Percentiles rank a stretch among this genome's conserved stretches.
These are phyloP conservation scores for Trametes maxima DNA, from an alignment of 768 basidiomycete genomes.

Conservation along the genomic window DNA sequence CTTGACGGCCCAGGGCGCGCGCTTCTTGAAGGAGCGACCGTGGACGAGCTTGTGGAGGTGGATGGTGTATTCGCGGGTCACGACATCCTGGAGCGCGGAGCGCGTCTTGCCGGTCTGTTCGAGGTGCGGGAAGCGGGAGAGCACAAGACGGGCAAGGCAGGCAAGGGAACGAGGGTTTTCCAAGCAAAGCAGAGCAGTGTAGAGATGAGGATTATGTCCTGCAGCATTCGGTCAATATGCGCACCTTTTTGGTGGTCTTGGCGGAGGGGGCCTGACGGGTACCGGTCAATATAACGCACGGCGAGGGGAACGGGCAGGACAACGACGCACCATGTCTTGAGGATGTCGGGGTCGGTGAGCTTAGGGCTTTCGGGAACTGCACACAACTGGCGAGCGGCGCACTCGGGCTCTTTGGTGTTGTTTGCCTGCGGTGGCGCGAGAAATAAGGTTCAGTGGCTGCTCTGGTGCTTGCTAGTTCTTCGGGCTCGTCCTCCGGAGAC, in stretches of 20 bases:
- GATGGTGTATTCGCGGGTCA: slow-evolving; percentile 98
- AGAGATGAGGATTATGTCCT: slow-evolving; percentile 6
- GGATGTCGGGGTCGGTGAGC: slow-evolving; percentile 60
- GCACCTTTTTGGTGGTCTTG: slow-evolving; percentile 59
- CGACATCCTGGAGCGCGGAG: slow-evolving; percentile 97
- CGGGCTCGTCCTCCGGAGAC: slow-evolving; percentile 29
- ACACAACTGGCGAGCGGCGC: slow-evolving; percentile 19
- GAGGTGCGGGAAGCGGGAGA: slow-evolving; percentile 2
- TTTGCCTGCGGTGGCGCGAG: slow-evolving; percentile 42
- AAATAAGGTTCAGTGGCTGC: slow-evolving; percentile 64
- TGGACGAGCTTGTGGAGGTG: slow-evolving; percentile 95
- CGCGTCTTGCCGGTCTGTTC: slow-evolving; percentile 84
- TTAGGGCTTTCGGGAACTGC: slow-evolving; percentile 42
- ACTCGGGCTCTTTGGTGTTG: slow-evolving; percentile 34
- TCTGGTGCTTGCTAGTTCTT: slow-evolving; percentile 37
- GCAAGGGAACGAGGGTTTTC: background rate
- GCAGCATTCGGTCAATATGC: slow-evolving; percentile 4
- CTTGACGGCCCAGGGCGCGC: slow-evolving; percentile 94
- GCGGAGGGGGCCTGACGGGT: slow-evolving; percentile 46
- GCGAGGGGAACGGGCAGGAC: background rate
- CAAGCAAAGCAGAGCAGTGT: background rate
- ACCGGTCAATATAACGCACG: slow-evolving; percentile 8
- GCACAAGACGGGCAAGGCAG: background rate
- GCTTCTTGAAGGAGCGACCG: slow-evolving; percentile 95
- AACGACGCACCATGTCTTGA: slow-evolving; percentile 67